These are phyloP conservation scores for Spinellus fusiger DNA, from an alignment of 192 early-diverging fungal species.

Conservation along the genomic window DNA sequence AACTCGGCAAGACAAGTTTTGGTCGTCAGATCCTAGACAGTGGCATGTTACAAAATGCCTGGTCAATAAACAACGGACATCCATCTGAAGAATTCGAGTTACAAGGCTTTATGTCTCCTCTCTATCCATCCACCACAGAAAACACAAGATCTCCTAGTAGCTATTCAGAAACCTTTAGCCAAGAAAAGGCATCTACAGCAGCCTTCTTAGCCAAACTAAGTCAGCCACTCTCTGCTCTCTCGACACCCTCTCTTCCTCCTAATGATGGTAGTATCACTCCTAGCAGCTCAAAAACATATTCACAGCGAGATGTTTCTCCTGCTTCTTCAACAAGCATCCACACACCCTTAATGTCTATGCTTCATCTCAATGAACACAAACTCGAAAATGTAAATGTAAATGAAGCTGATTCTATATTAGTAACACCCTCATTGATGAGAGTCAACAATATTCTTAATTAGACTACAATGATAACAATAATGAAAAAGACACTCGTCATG, in stretches of 20 bases:
- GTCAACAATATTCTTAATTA: constrained; percentile 27
- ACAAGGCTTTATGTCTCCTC: constrained; percentile 11
- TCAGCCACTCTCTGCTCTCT: neutral
- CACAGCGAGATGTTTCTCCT: neutral
- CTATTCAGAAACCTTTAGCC: neutral
- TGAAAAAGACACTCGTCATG: neutral
- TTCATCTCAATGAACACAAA: constrained; percentile 11
- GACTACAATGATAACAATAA: neutral
- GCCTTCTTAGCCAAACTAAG: neutral
- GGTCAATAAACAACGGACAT: neutral
- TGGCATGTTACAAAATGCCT: constrained; percentile 6
- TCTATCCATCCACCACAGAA: neutral
- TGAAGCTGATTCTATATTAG: constrained; percentile 2
- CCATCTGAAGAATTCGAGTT: constrained; percentile 17
- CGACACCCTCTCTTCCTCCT: neutral
- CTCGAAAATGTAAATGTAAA: constrained; percentile 11
- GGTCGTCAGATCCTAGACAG: constrained; percentile 25
- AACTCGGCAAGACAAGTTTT: constrained; percentile 23
- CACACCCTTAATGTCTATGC: constrained; percentile 14
- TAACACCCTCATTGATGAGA: constrained; percentile 21
- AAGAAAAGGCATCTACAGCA: neutral
- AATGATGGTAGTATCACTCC: neutral
- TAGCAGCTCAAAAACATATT: neutral
- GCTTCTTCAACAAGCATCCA: constrained; percentile 13
- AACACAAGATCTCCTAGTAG: neutral